A percentile compares a stretch with the other conserved stretches of the same genome.
These are phyloP conservation scores for Lolium perenne DNA, from an alignment of 176 grass and related monocot species.

Conservation along the genomic window DNA sequence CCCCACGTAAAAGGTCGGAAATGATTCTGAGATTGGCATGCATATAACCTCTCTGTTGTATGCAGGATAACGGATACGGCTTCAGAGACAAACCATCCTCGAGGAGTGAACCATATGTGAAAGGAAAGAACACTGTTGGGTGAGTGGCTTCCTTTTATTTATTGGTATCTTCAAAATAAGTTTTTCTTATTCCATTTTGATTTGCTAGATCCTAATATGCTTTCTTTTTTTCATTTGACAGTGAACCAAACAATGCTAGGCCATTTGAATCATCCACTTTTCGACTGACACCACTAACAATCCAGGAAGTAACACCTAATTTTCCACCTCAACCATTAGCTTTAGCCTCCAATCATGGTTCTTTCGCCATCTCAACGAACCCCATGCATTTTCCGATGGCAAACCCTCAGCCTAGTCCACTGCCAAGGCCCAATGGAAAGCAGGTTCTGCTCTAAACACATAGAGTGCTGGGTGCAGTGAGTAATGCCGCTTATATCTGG, in stretches of 20 bases:
- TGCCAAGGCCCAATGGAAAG: conserved; percentile 60
- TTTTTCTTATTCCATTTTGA: background rate
- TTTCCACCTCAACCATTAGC: conserved; percentile 41
- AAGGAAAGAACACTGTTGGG: conserved; percentile 49
- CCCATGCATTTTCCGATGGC: conserved; percentile 38
- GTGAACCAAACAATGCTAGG: conserved; percentile 47
- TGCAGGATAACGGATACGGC: conserved; percentile 58
- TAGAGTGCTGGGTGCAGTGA: background rate
- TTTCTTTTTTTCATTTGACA: conserved; percentile 38
- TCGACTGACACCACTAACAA: conserved; percentile 45
- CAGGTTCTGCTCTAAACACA: conserved; percentile 45
- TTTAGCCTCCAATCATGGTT: conserved; percentile 40
- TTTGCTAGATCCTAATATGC: conserved; percentile 37
- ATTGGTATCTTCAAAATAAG: background rate
- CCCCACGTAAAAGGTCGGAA: background rate
- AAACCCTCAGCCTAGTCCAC: conserved; percentile 43
- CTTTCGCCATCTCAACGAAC: conserved; percentile 30
- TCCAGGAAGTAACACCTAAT: conserved; percentile 49
- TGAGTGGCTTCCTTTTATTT: conserved; percentile 43
- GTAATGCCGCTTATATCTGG: background rate
- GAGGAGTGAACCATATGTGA: conserved; percentile 65
- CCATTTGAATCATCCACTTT: conserved; percentile 50
- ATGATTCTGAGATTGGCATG: background rate
- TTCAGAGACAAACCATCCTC: conserved; percentile 55
- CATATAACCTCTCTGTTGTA: conserved; percentile 32